Percentiles rank a stretch among this genome's conserved stretches.
Conservation (phyloP, 768 basidiomycete species). For the Pisolithus tinctorius region DNA sequence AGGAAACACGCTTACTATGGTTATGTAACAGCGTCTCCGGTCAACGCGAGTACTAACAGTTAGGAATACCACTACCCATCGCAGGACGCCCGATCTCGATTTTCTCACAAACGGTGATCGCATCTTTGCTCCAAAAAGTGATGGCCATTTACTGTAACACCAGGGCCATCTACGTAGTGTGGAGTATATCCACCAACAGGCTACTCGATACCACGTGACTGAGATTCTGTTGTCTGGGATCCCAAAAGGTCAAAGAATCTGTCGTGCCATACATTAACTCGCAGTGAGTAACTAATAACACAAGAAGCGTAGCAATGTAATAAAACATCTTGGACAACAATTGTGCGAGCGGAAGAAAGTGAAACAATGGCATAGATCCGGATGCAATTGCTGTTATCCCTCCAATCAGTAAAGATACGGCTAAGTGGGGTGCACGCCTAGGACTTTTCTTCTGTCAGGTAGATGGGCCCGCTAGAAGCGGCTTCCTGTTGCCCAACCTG, state of each 20-base stretch:
- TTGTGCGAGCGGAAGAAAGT: background rate
- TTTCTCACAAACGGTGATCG: too few species aligned
- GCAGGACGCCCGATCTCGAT: too few species aligned
- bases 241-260: background rate
- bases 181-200: too few species aligned
- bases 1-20: too few species aligned
- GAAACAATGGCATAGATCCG: background rate
- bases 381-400: background rate
- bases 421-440: background rate
- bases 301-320: background rate
- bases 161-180: too few species aligned
- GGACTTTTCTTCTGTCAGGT: background rate
- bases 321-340: background rate
- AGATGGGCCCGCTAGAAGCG: background rate
- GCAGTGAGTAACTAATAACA: background rate
- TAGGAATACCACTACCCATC: too few species aligned
- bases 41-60: too few species aligned
- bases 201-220: too few species aligned
- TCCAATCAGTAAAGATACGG: background rate
- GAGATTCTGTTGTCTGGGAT: too few species aligned
- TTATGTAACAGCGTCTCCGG: too few species aligned
- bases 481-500: background rate
- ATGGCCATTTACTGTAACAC: too few species aligned
- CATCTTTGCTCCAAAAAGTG: too few species aligned
- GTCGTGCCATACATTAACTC: conserved; percentile 33